Evolutionary conservation across 2,329 filamentous ascomycete species (phyloP).

Genomic region (Neofusicoccum laricinum): DNA sequence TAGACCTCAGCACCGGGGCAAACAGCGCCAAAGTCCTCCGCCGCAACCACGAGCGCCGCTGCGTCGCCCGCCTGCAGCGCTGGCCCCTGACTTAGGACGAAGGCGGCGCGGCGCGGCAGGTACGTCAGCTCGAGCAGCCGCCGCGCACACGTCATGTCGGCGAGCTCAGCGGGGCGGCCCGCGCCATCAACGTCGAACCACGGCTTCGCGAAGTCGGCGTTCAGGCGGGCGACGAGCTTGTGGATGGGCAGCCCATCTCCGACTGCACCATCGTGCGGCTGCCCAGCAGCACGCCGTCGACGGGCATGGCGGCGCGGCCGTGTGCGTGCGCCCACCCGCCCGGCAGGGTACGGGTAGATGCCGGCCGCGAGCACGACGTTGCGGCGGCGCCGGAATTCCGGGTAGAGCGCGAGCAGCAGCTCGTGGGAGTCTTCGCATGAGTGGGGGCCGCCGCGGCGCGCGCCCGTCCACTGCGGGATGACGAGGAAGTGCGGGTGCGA

Average conservation of each 20-base stretch:
- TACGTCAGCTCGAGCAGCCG: conserved; percentile 89
- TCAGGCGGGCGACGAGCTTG: conserved; percentile 92
- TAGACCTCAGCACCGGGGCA: not conserved
- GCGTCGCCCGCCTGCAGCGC: not conserved
- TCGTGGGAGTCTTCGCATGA: conserved; percentile 95
- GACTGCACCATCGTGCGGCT: conserved; percentile 95
- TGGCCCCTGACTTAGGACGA: conserved; percentile 56
- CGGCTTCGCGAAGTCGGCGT: conserved; percentile 94
- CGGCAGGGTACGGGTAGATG: conserved; percentile 86
- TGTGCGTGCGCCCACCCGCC: conserved; percentile 82
- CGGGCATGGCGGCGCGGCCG: conserved; percentile 89
- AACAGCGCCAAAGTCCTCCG: not conserved
- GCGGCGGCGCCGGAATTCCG: conserved; percentile 76
- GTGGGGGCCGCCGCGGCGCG: conserved; percentile 89
- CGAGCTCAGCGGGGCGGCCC: conserved; percentile 72
- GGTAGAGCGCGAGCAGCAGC: conserved; percentile 87
- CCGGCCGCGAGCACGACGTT: conserved; percentile 90
- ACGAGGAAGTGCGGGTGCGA: conserved; percentile 94
- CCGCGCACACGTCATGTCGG: conserved; percentile 94
- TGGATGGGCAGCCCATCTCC: conserved; percentile 96
- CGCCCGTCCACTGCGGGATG: conserved; percentile 91
- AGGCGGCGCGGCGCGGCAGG: conserved; percentile 83
- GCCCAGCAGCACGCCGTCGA: conserved; percentile 86
- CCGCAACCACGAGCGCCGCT: not conserved
- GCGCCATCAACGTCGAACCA: conserved; percentile 75